These are phyloP conservation scores for Bertia moriformis DNA, from an alignment of 2,329 filamentous ascomycete genomes.

Conservation along the genomic window DNA sequence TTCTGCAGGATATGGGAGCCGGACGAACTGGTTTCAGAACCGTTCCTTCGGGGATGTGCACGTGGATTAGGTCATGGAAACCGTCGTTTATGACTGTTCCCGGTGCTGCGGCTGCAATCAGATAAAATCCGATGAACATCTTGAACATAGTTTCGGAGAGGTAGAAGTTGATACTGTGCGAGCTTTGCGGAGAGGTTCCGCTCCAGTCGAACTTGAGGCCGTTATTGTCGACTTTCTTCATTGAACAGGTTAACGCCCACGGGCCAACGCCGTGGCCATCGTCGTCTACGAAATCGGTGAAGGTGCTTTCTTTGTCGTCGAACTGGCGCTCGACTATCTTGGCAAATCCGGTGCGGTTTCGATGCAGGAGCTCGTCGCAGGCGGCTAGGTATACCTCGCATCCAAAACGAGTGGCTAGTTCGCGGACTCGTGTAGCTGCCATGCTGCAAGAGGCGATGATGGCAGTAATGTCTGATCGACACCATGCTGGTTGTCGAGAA, in stretches of 20 bases:
- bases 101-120: slow-evolving; percentile 30
- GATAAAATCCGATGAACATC: slow-evolving; percentile 31
- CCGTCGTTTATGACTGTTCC: slow-evolving; percentile 32
- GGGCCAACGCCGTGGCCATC: slow-evolving; percentile 28
- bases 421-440: slow-evolving; percentile 24
- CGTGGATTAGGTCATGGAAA: slow-evolving; percentile 31
- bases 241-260: slow-evolving; percentile 28
- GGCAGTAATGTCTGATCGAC: slow-evolving; percentile 27
- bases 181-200: slow-evolving; percentile 29
- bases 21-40: slow-evolving; percentile 29
- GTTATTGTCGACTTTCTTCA: slow-evolving; percentile 25
- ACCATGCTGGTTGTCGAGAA: slow-evolving; percentile 30
- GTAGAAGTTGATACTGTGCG: slow-evolving; percentile 30
- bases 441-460: slow-evolving; percentile 29
- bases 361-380: slow-evolving; percentile 23
- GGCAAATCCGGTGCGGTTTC: slow-evolving; percentile 25
- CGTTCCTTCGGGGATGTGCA: slow-evolving; percentile 26
- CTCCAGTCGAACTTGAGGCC: slow-evolving; percentile 29
- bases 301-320: slow-evolving; percentile 20
- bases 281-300: slow-evolving; percentile 33
- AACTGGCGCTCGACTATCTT: slow-evolving; percentile 29
- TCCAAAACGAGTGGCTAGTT: slow-evolving; percentile 12
- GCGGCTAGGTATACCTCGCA: slow-evolving; percentile 24
- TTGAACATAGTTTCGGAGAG: slow-evolving; percentile 32
- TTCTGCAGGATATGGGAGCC: slow-evolving; percentile 28